These are phyloP conservation scores for Lentinula guzmanii DNA, from an alignment of 768 basidiomycete species.

Conservation along the genomic window DNA sequence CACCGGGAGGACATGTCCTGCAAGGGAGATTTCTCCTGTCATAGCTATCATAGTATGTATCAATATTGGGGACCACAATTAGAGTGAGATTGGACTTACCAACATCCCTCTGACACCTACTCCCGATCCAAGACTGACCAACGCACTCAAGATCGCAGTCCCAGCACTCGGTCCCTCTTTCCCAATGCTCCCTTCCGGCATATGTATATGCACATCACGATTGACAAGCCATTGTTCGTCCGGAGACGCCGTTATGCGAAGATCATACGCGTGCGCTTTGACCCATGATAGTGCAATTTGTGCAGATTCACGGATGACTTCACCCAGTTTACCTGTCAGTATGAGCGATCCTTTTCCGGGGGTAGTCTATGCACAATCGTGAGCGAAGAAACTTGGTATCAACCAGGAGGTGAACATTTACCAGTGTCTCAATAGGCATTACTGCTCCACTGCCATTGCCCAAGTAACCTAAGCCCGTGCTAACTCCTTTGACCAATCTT, in stretches of 20 bases:
- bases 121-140: slow-evolving; percentile 88
- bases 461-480: slow-evolving; percentile 91
- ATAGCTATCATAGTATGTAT: slow-evolving; percentile 52
- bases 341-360: slow-evolving; percentile 92
- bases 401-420: slow-evolving; percentile 29
- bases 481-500: slow-evolving; percentile 58
- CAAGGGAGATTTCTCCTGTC: slow-evolving; percentile 97
- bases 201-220: slow-evolving; percentile 90
- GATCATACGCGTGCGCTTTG: slow-evolving; percentile 80
- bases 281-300: slow-evolving; percentile 95
- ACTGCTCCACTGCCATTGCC: slow-evolving; percentile 96
- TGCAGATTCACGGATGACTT: slow-evolving; percentile 95
- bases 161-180: slow-evolving; percentile 98
- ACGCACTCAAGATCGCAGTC: slow-evolving; percentile 86
- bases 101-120: slow-evolving; percentile 78
- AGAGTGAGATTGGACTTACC: slow-evolving; percentile 42
- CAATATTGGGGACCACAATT: not conserved
- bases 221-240: slow-evolving; percentile 80
- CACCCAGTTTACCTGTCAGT: slow-evolving; percentile 94
- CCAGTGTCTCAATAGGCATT: slow-evolving; percentile 95
- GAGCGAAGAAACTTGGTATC: slow-evolving; percentile 8
- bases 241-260: slow-evolving; percentile 73
- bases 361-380: slow-evolving; percentile 58
- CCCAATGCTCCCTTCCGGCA: slow-evolving; percentile 91
- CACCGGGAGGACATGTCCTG: slow-evolving; percentile 93